A percentile compares a stretch with the other conserved stretches of the same genome.
These are phyloP conservation scores for Colletotrichum caudatum DNA, from an alignment of 2,329 filamentous ascomycete genomes.

Conservation along the genomic window DNA sequence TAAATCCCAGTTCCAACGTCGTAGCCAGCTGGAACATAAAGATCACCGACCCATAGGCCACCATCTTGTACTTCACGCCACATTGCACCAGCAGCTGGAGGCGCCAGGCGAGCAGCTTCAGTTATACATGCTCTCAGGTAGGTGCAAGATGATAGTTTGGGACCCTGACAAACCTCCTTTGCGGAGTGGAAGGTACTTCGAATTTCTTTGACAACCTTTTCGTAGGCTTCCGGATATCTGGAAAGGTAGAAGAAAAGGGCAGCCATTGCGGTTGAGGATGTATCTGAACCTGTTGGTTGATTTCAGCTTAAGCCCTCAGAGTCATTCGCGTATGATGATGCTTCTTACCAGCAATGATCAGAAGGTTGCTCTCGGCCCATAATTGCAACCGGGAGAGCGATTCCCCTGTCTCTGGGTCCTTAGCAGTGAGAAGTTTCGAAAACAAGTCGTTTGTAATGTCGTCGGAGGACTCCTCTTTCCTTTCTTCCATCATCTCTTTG, in stretches of 20 bases:
- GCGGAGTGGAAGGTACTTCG: conserved; percentile 29
- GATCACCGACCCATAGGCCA: neutral
- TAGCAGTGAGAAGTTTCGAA: conserved; percentile 9
- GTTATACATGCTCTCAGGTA: conserved; percentile 58
- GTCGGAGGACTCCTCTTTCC: neutral
- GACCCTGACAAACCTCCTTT: conserved; percentile 51
- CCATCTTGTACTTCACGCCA: conserved; percentile 38
- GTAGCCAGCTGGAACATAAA: conserved; percentile 14
- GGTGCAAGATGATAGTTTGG: conserved; percentile 48
- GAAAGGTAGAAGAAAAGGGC: conserved; percentile 31
- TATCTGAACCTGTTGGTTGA: conserved; percentile 6
- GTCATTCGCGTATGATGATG: neutral
- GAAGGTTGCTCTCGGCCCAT: conserved; percentile 28
- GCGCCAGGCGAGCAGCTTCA: conserved; percentile 42
- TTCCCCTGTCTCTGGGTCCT: conserved; percentile 28
- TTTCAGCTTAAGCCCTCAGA: neutral
- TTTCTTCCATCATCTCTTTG: conserved; percentile 17
- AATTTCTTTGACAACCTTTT: conserved; percentile 15
- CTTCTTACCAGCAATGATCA: conserved; percentile 24
- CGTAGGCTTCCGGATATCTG: conserved; percentile 21
- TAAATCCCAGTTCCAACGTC: conserved; percentile 28
- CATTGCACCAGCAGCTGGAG: conserved; percentile 18
- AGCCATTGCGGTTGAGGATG: conserved; percentile 25
- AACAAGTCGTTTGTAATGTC: conserved; percentile 4
- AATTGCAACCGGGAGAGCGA: conserved; percentile 22